Base-by-base conservation (phyloP, 768 basidiomycete species). In the Naematelia aurantialba region DNA sequence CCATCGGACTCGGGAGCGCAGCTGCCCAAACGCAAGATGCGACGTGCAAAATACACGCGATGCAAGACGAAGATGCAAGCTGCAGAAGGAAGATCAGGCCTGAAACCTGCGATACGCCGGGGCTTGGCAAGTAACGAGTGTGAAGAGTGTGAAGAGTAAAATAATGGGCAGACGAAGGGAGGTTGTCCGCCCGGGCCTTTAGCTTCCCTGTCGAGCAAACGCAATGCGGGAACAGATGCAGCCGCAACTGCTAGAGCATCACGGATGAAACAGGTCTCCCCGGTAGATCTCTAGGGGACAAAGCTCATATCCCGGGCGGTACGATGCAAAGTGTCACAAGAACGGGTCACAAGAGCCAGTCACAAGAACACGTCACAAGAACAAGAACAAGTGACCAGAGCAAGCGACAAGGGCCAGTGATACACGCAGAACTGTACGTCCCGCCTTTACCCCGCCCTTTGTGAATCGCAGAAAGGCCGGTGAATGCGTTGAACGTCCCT, bases 371-470 rank as follows among this genome's bases (percentile, higher is more conserved):
- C 42, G 12, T 44, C 12, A 44, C 42, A 42, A 30, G 26, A 31
- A 52, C n/a, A 39, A 29, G 17, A 25, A 54, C 22, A 25, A 34
- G 22, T 30, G 27, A 19, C 29, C 2, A 34, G 30, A 17, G 42
- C 12, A 44, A 19, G 19, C 19, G 42, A 44, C 12, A 44, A 19
- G 42, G 19, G 19, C 12, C 12, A 19, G 42, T 12, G 12, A 44
- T 12, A 44, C 12, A 50, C 2, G 27, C n/a, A 39, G 27, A 30
- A 14, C 45, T 66, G 56, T 64, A 62, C 63, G 61, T 69, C 62
- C 60, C 59, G 62, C 68, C 61, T 69, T 69, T 64, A 64, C 63
- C 58, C 65, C 63, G 52, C 34, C 46, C 47, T 45, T 34, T 59
- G 26, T 13, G 47, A 42, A 56, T 59, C 50, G 39, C 11, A 42